A percentile compares a stretch with the other conserved stretches of the same genome.
phyloP scores from a whole-genome alignment of 371 early-diverging fungal genomes.

The Choanephora cucurbitarum region DNA sequence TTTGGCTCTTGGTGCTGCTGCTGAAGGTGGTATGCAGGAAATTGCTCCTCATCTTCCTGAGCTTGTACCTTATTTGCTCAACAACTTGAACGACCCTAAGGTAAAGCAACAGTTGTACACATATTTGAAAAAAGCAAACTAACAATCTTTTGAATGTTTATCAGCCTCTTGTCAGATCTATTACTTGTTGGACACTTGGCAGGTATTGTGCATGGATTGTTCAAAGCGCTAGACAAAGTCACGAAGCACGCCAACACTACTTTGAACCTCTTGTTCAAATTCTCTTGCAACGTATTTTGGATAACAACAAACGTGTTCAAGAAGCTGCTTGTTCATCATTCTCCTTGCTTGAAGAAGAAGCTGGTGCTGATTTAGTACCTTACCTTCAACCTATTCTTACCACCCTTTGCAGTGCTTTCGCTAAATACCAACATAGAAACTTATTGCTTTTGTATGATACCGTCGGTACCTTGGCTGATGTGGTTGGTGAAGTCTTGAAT shows the following conservation, averaged over 20 bases:
- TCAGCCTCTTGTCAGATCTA: conserved; percentile 91
- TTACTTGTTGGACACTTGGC: conserved; percentile 97
- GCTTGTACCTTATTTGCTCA: conserved; percentile 83
- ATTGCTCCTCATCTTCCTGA: conserved; percentile 88
- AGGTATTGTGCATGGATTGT: conserved; percentile 84
- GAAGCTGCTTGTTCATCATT: conserved; percentile 93
- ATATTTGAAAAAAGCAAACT: too few relatives aligned
- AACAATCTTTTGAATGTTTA: too few relatives aligned
- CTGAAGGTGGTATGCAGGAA: conserved; percentile 87
- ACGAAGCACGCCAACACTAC: conserved; percentile 67
- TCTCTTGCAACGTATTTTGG: conserved; percentile 76
- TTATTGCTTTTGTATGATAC: conserved; percentile 90
- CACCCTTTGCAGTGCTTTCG: conserved; percentile 77
- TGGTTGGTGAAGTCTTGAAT: conserved; percentile 79
- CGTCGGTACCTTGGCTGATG: conserved; percentile 91
- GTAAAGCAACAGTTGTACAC: too few relatives aligned
- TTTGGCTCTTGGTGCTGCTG: conserved; percentile 95
- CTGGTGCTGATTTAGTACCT: conserved; percentile 72
- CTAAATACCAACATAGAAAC: conserved; percentile 89
- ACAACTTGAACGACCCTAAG: conserved; percentile 79
- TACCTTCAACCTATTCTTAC: conserved; percentile 82
- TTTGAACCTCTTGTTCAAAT: conserved; percentile 80
- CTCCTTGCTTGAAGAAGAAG: conserved; percentile 89
- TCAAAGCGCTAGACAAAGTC: conserved; percentile 49
- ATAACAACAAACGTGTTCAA: conserved; percentile 94